Base-by-base conservation (phyloP, 768 basidiomycete species). In the Suillus hirtellus region DNA sequence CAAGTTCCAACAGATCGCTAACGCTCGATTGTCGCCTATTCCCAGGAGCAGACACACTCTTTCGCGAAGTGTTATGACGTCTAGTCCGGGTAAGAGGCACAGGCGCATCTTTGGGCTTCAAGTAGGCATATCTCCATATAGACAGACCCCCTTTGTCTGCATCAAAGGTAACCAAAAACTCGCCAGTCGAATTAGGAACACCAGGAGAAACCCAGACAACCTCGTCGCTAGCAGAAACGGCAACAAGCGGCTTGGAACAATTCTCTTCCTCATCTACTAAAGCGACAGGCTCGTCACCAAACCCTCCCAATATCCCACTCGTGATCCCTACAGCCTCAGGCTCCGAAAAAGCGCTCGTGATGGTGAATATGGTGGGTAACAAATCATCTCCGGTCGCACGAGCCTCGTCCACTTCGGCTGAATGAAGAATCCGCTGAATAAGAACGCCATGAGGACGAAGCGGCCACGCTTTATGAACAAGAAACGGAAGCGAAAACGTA, bases 291-390 rank as follows among this genome's bases (percentile, higher is more conserved):
- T 56, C 70, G 59, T 61, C 73, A 59, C 67, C 73, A 64, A 63
- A 78, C 70, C 42, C 83, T 8, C 84, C 84, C 2, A 82, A 68
- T 34, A 92, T 88, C 0, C 86, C 85, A 3, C 78, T 74, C 1
- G 91, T 88, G 55, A 89, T 72, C 7, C 90, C 91, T 17, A 93
- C 84, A 10, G 88, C 83, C 27, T 84, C 81, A 56, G 90, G 83
- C 74, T 94, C 93, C 2, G 89, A 80, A 59, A 92, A 89, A 0
- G 92, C 88, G 67, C 85, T 89, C 10, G 87, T 89, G 65, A 95
- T 78, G 19, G 89, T 86, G 73, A 93, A 94, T 31, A 94, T 83
- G 15, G 91, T 92, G 0, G 93, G 91, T n/a, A 93, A 79, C 0
- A 86, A 80, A 19, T 83, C 79, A 44, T 92, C 88, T 11, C 88